These are phyloP conservation scores for Lachnellula subtilissima DNA, from an alignment of 2,329 filamentous ascomycete genomes.

Conservation along the genomic window DNA sequence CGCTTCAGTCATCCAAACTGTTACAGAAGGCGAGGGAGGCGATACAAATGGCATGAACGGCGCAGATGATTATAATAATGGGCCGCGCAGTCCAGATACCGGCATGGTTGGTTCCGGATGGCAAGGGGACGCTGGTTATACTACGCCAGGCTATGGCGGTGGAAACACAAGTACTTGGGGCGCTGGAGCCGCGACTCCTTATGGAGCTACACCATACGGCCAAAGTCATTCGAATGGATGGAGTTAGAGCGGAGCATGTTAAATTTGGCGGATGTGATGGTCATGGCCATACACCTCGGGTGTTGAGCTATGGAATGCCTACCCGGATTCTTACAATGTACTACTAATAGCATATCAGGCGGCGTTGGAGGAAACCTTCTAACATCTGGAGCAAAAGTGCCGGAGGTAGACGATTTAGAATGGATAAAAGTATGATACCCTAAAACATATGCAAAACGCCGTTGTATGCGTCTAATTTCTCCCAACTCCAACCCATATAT, in stretches of 20 bases:
- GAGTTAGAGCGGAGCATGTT: conserved; percentile 11
- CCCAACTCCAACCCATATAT: conserved; percentile 9
- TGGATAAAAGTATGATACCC: conserved; percentile 21
- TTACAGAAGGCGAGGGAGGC: conserved; percentile 47
- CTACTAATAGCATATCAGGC: conserved; percentile 15
- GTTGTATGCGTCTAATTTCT: conserved; percentile 21
- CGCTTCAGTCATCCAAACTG: conserved; percentile 69
- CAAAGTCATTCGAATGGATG: conserved; percentile 31
- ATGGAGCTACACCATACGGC: conserved; percentile 60
- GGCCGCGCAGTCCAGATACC: conserved; percentile 58
- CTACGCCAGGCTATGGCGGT: conserved; percentile 58
- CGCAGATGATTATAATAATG: conserved; percentile 44
- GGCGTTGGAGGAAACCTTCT: conserved; percentile 18
- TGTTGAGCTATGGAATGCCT: background rate
- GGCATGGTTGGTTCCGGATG: conserved; percentile 53
- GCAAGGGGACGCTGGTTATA: conserved; percentile 56
- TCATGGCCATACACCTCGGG: background rate
- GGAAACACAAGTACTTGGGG: conserved; percentile 61
- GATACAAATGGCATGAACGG: conserved; percentile 46
- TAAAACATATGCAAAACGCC: conserved; percentile 16
- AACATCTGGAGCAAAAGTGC: background rate
- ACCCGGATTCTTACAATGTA: conserved; percentile 7
- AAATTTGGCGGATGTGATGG: background rate
- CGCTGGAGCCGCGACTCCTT: conserved; percentile 51
- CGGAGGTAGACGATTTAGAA: conserved; percentile 14